Base-by-base conservation (phyloP, 306 rosid species). In the Acacia acuminata region DNA sequence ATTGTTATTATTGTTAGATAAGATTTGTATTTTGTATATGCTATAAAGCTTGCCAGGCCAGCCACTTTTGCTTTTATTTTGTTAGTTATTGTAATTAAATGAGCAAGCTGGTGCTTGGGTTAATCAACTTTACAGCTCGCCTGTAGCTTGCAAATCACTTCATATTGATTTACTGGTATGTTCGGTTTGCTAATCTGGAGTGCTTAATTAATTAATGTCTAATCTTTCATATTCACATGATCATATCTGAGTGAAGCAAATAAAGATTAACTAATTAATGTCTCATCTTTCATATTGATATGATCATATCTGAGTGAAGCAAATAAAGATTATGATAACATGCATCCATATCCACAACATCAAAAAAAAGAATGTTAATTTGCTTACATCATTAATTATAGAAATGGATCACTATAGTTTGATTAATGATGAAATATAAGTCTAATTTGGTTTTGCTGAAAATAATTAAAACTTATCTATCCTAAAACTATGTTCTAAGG, bases 51-150 rank as follows among this genome's bases (percentile, higher is more conserved):
- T 19, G 24, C 24, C 24, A 53, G 61, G 24, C 24, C 24, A 53
- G 61, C 24, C 63, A 69, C 4, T 15, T 38, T 20, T 10, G 48
- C 0, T 20, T 67, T 38, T 36, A 13, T 5, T 51, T 51, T 51
- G 7, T 51, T 51, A 51, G 5, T 51, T 19, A 53, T 14, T 14
- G 53, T 13, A 47, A 47, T 47, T 47, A 13, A 15, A 47, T 11
- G 53, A 47, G 15, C 13, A 47, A 47, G 53, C 17, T 48, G 42
- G 42, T 7, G 53, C 19, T 12, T 3, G 1, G 19, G 53, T 48
- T 48, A 48, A 48, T 48, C 5, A 53, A 80, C 82, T 80, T 80
- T 60, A 34, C 75, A 71, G 10, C 34, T 67, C 8, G 42, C 42
- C 1, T 38, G 13, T 22, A 19, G 3, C 40, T 50, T 27, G 17